These are phyloP conservation scores for Nepenthes gracilis DNA, from an alignment of 148 eudicot species.

Conservation along the genomic window DNA sequence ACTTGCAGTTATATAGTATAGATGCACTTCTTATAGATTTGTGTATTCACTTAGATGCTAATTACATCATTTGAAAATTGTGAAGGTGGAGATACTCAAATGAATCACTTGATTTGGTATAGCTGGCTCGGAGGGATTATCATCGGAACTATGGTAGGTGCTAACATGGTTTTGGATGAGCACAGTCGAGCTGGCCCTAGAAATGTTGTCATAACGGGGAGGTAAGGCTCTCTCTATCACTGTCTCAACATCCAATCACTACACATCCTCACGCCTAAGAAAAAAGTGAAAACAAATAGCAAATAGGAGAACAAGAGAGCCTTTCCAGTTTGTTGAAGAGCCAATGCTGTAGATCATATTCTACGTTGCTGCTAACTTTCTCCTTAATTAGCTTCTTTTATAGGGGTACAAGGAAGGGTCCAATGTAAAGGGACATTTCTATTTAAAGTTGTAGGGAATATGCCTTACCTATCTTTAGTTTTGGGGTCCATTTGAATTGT, in stretches of 20 bases:
- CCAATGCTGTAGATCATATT: too few species aligned
- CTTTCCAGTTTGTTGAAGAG: too few species aligned
- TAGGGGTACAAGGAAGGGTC: too few species aligned
- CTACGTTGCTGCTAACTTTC: too few species aligned
- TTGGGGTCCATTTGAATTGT: too few species aligned
- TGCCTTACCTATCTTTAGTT: too few species aligned
- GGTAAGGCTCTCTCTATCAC: constrained; percentile 31
- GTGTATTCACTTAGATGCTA: background rate
- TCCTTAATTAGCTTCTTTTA: too few species aligned
- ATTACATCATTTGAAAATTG: constrained; percentile 5
- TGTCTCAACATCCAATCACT: background rate
- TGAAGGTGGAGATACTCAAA: constrained; percentile 73
- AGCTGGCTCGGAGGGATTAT: constrained; percentile 99
- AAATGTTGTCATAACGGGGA: constrained; percentile 95
- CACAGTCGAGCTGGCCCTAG: constrained; percentile 95
- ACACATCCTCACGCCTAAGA: too few species aligned
- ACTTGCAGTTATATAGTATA: background rate
- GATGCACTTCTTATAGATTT: background rate
- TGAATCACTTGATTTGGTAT: constrained; percentile 94
- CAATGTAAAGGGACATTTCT: too few species aligned
- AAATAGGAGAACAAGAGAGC: too few species aligned
- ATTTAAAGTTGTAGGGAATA: too few species aligned
- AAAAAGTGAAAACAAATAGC: too few species aligned
- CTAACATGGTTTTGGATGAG: constrained; percentile 92
- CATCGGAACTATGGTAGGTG: constrained; percentile 97